Conservation (phyloP, 345 rosid species). For the Sisymbrium altissimum region DNA sequence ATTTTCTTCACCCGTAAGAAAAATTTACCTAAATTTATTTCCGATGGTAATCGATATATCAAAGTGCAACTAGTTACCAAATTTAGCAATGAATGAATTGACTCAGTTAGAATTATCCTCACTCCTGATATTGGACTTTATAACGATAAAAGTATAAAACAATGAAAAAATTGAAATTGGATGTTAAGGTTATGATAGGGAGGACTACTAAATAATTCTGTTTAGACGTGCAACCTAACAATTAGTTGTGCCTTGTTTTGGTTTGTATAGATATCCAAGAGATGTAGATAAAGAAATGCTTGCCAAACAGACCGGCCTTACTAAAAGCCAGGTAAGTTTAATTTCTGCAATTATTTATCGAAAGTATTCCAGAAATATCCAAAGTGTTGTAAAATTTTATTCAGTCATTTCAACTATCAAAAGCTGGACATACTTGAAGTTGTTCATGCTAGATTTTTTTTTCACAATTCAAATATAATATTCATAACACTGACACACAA, state of each 20-base stretch:
- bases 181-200: background rate
- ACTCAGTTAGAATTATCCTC: background rate
- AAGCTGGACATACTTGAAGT: background rate
- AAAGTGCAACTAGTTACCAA: no score
- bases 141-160: background rate
- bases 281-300: constrained; percentile 78
- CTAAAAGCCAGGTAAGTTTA: constrained; percentile 73
- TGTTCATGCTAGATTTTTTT: background rate
- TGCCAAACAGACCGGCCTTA: constrained; percentile 81
- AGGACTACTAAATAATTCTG: background rate
- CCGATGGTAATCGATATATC: no score
- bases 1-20: constrained; percentile 85
- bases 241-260: background rate
- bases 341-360: background rate
- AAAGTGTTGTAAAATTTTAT: background rate
- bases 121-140: background rate
- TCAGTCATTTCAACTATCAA: background rate
- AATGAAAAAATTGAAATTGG: no score
- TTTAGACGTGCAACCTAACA: background rate
- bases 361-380: background rate
- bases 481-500: background rate
- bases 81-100: no score
- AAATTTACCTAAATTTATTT: background rate
- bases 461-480: background rate
- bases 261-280: constrained; percentile 63